Base-by-base conservation (phyloP, 2,329 filamentous ascomycete species). In the Exophiala xenobiotica region DNA sequence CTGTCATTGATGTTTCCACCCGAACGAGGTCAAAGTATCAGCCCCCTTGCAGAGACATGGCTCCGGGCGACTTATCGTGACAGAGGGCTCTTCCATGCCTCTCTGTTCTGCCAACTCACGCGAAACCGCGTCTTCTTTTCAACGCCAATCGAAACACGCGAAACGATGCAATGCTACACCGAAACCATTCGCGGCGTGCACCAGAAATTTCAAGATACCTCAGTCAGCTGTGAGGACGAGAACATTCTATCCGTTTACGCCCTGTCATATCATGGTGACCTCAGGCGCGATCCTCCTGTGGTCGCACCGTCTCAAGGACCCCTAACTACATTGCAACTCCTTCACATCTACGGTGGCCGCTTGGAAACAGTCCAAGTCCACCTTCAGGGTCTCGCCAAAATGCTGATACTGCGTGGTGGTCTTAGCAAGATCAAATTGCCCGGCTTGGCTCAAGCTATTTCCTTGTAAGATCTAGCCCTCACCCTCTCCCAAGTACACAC, bases 321-420 rank as follows among this genome's bases (percentile, higher is more conserved):
- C 1, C 60, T 70, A 39, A 65, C 63, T 18, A 61, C 62, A 2
- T 49, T 71, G 40, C 68, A 70, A 49, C 69, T 68, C 64, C 50
- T 71, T 3, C 64, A 68, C 45, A 60, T 70, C 5, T 70, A 70
- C 43, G 68, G 68, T 18, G 55, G 55, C 46, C 59, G 68, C 9
- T 61, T 64, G 3, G 63, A 67, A 4, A 70, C 70, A 22, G 60
- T 68, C 37, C 48, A 54, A 18, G 59, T 69, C 2, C 69, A 71
- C 52, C 54, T 68, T 8, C 56, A 63, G 42, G 69, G 69, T 0
- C 51, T 71, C 23, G 54, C 66, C 4, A 65, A 69, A 40, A 61
- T 71, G 54, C 51, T 73, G 33, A 63, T 65, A 16, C 43, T 70
- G 5, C 65, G 66, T 23, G 70, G 70, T 4, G 71, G 71, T 0